Conservation (phyloP, 1,139 yeast genomes). For the Eremothecium sinecaudum region DNA sequence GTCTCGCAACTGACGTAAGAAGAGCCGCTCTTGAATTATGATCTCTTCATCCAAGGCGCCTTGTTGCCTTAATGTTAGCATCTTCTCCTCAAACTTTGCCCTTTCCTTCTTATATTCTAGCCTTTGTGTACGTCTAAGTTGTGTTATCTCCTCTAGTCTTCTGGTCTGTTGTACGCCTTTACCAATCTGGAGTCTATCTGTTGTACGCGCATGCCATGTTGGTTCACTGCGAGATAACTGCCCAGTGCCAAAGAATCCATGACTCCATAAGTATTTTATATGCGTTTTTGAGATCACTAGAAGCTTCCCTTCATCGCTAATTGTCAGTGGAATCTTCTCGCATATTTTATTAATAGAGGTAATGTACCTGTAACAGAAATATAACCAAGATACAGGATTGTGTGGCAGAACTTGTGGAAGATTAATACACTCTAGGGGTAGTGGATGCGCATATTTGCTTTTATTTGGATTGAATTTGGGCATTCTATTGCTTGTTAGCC, state of each 20-base stretch:
- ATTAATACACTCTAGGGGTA: slow-evolving; percentile 35
- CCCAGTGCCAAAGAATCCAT: slow-evolving; percentile 95
- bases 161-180: slow-evolving; percentile 23
- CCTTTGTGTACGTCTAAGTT: slow-evolving; percentile 62
- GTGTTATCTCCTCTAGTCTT: slow-evolving; percentile 69
- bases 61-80: slow-evolving; percentile 28
- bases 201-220: slow-evolving; percentile 67
- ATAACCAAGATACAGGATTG: slow-evolving; percentile 54
- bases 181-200: slow-evolving; percentile 40
- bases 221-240: slow-evolving; percentile 84
- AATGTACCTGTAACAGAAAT: slow-evolving; percentile 35
- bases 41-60: slow-evolving; percentile 29
- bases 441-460: slow-evolving; percentile 30
- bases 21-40: slow-evolving; percentile 29
- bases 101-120: slow-evolving; percentile 57
- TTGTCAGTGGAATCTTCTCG: slow-evolving; percentile 15
- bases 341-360: slow-evolving; percentile 12
- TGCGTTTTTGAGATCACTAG: slow-evolving; percentile 38
- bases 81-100: slow-evolving; percentile 29
- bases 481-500: neutral
- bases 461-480: neutral
- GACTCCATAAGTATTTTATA: slow-evolving; percentile 62
- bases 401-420: slow-evolving; percentile 44
- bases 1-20: slow-evolving; percentile 29
- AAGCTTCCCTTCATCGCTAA: slow-evolving; percentile 19